Evolutionary conservation across 2,329 filamentous ascomycete genomes (phyloP), one percentile per base, ranked within the genome.

Genomic region (Laburnicola sp.): DNA sequence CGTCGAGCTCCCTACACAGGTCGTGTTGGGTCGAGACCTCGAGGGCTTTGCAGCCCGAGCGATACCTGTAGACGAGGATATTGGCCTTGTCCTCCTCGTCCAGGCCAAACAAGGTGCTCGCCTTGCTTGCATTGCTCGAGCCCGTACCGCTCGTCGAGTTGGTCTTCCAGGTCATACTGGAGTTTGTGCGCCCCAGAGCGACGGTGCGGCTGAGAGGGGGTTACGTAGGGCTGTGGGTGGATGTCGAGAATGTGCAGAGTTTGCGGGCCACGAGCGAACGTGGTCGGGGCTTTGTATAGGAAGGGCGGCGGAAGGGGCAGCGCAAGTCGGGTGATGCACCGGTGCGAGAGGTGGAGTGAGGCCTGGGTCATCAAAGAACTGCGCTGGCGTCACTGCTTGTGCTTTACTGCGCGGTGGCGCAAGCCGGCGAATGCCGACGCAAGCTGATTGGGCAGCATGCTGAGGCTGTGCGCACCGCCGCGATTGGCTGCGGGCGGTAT

Each of bases 51-150:
- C 63, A 58, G 21, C 71, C 73, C 6, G 73, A 75, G 25, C 75
- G 71, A 49, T 77, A 78, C 49, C 70, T 70, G 63, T 78, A 79
- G 35, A 78, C 72, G 23, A 80, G 64, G 38, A 79, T 78, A 16
- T 72, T 72, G 39, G 66, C 66, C 28, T 56, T 69, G 64, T 77
- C 71, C 38, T 73, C 64, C 44, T 76, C 74, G 54, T 79, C 73
- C 5, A 80, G 69, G 32, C 68, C 66, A 53, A 78, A 78, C 36
- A 75, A 72, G 48, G 65, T 71, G 45, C 73, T 75, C 26, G 69
- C 72, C 39, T 69, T 71, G 26, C 70, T 70, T 16, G 68, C 71
- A 37, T 69, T 70, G 22, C 70, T 70, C 22, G 68, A 69, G 31
- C 48, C 53, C 23, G 67, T 67, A 48, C 61, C 65, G 45, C 69